A percentile compares a stretch with the other conserved stretches of the same genome.
Conservation (phyloP, 768 basidiomycete genomes). For the Boletus pseudopeckii region DNA sequence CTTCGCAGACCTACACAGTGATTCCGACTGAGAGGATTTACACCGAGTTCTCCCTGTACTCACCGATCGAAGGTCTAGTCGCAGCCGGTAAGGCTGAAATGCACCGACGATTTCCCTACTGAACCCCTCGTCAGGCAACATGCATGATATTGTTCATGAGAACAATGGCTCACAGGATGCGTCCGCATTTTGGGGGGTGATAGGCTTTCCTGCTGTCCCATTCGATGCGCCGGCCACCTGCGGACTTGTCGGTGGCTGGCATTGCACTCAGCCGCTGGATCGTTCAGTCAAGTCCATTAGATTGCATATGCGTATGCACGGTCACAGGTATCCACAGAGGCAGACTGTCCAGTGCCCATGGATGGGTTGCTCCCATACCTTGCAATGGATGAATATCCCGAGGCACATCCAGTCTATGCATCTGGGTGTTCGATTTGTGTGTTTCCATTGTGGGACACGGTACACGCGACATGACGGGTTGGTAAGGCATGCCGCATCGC, state of each 20-base stretch:
- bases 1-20: too few relatives aligned
- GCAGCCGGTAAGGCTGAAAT: neutral
- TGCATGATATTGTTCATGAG: neutral
- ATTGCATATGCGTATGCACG: slow-evolving; percentile 10
- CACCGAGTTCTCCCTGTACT: too few relatives aligned
- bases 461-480: slow-evolving; percentile 6
- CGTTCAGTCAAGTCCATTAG: neutral
- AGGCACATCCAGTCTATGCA: slow-evolving; percentile 9
- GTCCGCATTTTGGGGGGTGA: neutral
- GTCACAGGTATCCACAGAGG: slow-evolving; percentile 1
- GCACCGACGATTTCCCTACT: neutral
- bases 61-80: neutral
- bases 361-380: slow-evolving; percentile 1
- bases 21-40: too few relatives aligned
- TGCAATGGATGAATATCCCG: slow-evolving; percentile 4
- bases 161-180: neutral
- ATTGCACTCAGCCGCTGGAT: slow-evolving; percentile 1
- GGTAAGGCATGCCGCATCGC: neutral
- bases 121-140: neutral
- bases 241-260: neutral
- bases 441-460: neutral
- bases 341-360: slow-evolving; percentile 6
- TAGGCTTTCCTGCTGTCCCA: neutral
- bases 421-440: neutral
- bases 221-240: neutral